These are phyloP conservation scores for Populus hybrid DNA, from an alignment of 441 rosid genomes.

Conservation along the genomic window DNA sequence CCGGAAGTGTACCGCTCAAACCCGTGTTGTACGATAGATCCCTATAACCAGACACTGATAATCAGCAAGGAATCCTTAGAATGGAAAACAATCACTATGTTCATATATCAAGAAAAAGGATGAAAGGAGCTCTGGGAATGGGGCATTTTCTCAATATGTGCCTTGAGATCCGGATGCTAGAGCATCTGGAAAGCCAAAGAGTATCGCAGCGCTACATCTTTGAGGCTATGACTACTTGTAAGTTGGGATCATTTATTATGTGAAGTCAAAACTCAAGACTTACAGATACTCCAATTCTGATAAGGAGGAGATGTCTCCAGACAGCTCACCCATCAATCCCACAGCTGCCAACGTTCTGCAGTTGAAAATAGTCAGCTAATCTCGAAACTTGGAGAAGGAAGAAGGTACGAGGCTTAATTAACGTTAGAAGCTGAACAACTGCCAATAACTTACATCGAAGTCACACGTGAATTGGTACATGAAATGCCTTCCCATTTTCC, in stretches of 20 bases:
- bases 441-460: conserved; percentile 47
- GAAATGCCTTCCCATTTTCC: conserved; percentile 61
- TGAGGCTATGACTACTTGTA: not conserved
- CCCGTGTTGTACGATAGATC: conserved; percentile 69
- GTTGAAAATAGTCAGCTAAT: conserved; percentile 6
- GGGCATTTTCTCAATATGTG: no score
- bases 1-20: conserved; percentile 60
- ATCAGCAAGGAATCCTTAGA: no score
- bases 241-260: not conserved
- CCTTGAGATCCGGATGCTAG: no score
- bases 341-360: conserved; percentile 57
- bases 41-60: conserved; percentile 32
- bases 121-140: no score
- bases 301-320: conserved; percentile 48
- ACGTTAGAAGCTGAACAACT: conserved; percentile 1
- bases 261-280: conserved; percentile 17
- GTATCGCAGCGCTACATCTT: no score
- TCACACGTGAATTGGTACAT: conserved; percentile 50
- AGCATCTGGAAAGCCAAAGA: not conserved
- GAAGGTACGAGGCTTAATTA: not conserved
- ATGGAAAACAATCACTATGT: no score
- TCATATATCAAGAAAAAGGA: no score
- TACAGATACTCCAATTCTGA: conserved; percentile 63
- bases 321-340: conserved; percentile 52
- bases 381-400: not conserved